A percentile compares a stretch with the other conserved stretches of the same genome.
Evolutionary conservation across 2,329 filamentous ascomycete species (phyloP).

Genomic region (Cyclaneusma minus): DNA sequence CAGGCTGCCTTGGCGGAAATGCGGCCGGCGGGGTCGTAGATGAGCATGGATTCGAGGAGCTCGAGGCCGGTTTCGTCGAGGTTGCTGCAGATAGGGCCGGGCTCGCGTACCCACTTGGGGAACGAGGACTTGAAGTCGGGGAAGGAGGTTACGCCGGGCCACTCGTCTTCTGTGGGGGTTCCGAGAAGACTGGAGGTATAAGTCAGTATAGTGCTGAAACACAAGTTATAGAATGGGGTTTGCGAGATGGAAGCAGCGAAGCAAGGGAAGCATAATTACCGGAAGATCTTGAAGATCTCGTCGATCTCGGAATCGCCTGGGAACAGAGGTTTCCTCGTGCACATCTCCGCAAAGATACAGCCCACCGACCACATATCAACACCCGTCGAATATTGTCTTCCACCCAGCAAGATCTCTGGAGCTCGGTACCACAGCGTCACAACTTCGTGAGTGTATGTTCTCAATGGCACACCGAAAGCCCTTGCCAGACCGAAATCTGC

Average conservation of each 20-base stretch:
- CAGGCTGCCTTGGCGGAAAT: slow-evolving; percentile 83
- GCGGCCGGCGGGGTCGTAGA: slow-evolving; percentile 74
- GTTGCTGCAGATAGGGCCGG: slow-evolving; percentile 49
- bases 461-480: slow-evolving; percentile 78
- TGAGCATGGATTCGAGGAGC: slow-evolving; percentile 54
- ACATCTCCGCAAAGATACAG: slow-evolving; percentile 95
- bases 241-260: slow-evolving; percentile 1
- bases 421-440: slow-evolving; percentile 89
- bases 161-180: slow-evolving; percentile 66
- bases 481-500: slow-evolving; percentile 82
- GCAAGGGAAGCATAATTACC: slow-evolving; percentile 30
- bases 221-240: slow-evolving; percentile 8
- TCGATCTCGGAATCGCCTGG: slow-evolving; percentile 88
- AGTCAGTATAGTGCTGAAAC: slow-evolving; percentile 10
- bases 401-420: slow-evolving; percentile 79
- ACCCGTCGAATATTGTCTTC: slow-evolving; percentile 82
- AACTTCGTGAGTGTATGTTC: slow-evolving; percentile 90
- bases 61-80: slow-evolving; percentile 60
- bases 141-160: slow-evolving; percentile 89
- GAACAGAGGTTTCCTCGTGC: slow-evolving; percentile 82
- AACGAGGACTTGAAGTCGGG: slow-evolving; percentile 88
- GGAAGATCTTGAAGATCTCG: slow-evolving; percentile 91
- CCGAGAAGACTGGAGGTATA: slow-evolving; percentile 47
- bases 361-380: slow-evolving; percentile 95
- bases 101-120: slow-evolving; percentile 74